These are phyloP conservation scores for Trichaptum fuscoviolaceum DNA, from an alignment of 768 basidiomycete genomes.

Conservation along the genomic window DNA sequence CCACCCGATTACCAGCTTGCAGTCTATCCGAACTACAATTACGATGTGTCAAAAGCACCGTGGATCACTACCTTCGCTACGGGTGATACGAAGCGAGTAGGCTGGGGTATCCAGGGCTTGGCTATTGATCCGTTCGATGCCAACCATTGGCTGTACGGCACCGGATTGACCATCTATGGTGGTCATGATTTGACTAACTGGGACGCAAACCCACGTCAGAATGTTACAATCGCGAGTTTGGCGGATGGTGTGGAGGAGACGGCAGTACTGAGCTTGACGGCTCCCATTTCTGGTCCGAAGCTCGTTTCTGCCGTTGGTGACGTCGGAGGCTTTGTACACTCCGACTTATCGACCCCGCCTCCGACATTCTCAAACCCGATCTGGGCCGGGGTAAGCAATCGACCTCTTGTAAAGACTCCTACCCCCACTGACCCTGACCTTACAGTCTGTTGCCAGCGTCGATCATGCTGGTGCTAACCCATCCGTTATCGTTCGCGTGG, in stretches of 20 bases:
- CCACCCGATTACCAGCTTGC: slow-evolving; percentile 8
- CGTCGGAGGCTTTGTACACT: slow-evolving; percentile 15
- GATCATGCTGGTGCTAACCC: slow-evolving; percentile 13
- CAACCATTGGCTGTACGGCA: slow-evolving; percentile 19
- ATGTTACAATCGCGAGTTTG: slow-evolving; percentile 14
- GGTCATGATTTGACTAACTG: slow-evolving; percentile 16
- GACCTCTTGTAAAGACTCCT: not conserved
- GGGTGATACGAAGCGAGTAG: slow-evolving; percentile 13
- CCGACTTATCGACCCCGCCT: slow-evolving; percentile 10
- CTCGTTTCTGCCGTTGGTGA: slow-evolving; percentile 15
- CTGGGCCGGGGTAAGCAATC: slow-evolving; percentile 5
- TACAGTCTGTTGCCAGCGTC: slow-evolving; percentile 13
- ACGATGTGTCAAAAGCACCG: slow-evolving; percentile 14
- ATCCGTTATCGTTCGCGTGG: not conserved
- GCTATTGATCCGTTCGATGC: slow-evolving; percentile 18
- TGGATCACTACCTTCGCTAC: slow-evolving; percentile 7
- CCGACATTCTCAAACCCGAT: slow-evolving; percentile 11
- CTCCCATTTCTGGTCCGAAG: slow-evolving; percentile 14
- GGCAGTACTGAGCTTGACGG: slow-evolving; percentile 14
- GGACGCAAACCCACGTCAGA: slow-evolving; percentile 14
- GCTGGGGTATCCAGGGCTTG: slow-evolving; percentile 17
- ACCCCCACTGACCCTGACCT: slow-evolving; percentile 1
- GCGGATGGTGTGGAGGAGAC: slow-evolving; percentile 18
- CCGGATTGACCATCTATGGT: slow-evolving; percentile 17
- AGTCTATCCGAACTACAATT: slow-evolving; percentile 14